Percentiles rank a stretch among this genome's conserved stretches.
Evolutionary conservation across 2,329 filamentous ascomycete genomes (phyloP).

Genomic region (Diplodia sapinea): DNA sequence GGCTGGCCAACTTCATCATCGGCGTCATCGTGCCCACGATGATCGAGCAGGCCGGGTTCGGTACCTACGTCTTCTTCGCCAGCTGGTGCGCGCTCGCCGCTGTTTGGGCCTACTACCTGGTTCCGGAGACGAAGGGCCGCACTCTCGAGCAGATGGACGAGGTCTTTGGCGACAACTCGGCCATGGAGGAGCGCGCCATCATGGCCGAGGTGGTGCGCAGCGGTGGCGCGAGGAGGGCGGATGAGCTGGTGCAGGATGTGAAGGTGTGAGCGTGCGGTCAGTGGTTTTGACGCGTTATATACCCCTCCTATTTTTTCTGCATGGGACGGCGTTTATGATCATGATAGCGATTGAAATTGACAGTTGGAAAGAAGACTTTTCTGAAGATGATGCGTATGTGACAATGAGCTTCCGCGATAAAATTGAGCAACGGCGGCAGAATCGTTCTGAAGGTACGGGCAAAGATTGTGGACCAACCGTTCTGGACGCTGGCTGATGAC

Average conservation of each 20-base stretch:
- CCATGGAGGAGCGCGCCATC: slow-evolving; percentile 42
- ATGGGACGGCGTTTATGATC: not conserved
- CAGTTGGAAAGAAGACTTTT: not conserved
- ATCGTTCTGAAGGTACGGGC: not conserved
- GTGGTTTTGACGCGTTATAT: not conserved
- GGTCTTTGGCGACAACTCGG: slow-evolving; percentile 44
- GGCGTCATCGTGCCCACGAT: slow-evolving; percentile 69
- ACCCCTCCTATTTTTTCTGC: not conserved
- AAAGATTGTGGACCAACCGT: not conserved
- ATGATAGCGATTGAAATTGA: slow-evolving; percentile 1
- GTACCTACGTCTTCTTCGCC: slow-evolving; percentile 49
- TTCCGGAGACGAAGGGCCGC: slow-evolving; percentile 46
- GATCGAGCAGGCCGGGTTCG: slow-evolving; percentile 61
- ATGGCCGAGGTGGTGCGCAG: slow-evolving; percentile 16
- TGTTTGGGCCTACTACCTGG: slow-evolving; percentile 44
- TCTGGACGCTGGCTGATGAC: not conserved
- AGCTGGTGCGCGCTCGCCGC: slow-evolving; percentile 45
- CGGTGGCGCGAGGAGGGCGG: slow-evolving; percentile 15
- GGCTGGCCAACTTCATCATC: slow-evolving; percentile 69
- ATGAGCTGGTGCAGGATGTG: slow-evolving; percentile 18
- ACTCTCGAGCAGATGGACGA: slow-evolving; percentile 47
- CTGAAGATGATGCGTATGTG: not conserved
- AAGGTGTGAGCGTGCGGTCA: slow-evolving; percentile 12
- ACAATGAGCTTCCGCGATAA: not conserved
- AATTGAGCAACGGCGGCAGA: no score